phyloP scores from a whole-genome alignment of 2,329 filamentous ascomycete genomes.

The Corinectria fuckeliana region DNA sequence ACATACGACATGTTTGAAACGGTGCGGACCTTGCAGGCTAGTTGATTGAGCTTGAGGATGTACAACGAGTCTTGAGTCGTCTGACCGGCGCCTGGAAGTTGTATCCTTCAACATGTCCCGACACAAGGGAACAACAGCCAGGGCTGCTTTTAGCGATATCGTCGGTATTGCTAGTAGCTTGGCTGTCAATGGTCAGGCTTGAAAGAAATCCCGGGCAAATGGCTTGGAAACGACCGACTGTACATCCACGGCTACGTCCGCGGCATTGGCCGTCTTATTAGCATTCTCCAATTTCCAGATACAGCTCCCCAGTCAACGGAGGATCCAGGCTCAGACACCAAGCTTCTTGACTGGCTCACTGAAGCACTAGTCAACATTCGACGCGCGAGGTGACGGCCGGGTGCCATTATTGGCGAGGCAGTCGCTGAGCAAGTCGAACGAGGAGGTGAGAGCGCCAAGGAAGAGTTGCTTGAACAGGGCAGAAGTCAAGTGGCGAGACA shows the following conservation, averaged over 20 bases:
- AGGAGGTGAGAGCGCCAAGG: constrained; percentile 40
- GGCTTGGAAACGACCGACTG: constrained; percentile 75
- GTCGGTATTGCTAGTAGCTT: constrained; percentile 57
- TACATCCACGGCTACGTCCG: constrained; percentile 74
- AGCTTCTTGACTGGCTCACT: constrained; percentile 67
- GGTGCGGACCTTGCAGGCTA: too few relatives aligned
- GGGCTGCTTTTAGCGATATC: too few relatives aligned
- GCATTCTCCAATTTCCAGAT: constrained; percentile 64
- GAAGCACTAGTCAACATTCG: constrained; percentile 71
- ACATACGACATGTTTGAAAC: too few relatives aligned
- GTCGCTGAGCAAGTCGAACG: constrained; percentile 49
- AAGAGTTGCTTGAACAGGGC: constrained; percentile 47
- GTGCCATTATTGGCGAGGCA: constrained; percentile 59
- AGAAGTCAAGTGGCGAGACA: constrained; percentile 53
- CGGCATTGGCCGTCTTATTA: constrained; percentile 69
- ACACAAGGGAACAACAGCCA: too few relatives aligned
- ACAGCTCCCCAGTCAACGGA: constrained; percentile 8
- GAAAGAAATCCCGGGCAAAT: constrained; percentile 63
- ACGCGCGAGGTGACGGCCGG: constrained; percentile 46
- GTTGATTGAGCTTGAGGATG: too few relatives aligned
- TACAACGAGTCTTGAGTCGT: too few relatives aligned
- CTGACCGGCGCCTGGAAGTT: too few relatives aligned
- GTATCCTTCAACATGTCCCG: constrained; percentile 37
- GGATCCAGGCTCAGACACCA: constrained; percentile 52
- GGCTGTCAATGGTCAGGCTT: constrained; percentile 68